phyloP scores from a whole-genome alignment of 2,329 filamentous ascomycete species.

The Parafenestella ontariensis region DNA sequence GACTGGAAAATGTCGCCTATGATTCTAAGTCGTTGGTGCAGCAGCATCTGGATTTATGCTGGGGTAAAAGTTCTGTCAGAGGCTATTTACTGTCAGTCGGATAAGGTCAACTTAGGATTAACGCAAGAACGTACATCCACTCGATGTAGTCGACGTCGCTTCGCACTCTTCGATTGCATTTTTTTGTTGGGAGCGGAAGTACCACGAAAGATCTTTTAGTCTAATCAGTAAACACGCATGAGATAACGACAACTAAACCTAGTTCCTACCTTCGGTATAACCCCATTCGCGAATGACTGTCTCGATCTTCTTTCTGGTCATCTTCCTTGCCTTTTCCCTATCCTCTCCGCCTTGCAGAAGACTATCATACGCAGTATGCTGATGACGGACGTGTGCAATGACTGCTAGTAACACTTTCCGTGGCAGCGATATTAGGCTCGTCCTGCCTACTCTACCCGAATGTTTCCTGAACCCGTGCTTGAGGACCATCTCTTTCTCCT shows the following conservation, averaged over 20 bases:
- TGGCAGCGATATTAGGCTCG: slow-evolving; percentile 47
- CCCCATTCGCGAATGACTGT: slow-evolving; percentile 35
- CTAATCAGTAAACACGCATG: neutral
- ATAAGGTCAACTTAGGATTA: neutral
- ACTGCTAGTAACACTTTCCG: slow-evolving; percentile 57
- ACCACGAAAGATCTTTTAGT: slow-evolving; percentile 6
- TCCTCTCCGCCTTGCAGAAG: slow-evolving; percentile 29
- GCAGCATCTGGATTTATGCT: neutral
- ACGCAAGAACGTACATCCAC: neutral
- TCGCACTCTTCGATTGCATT: neutral
- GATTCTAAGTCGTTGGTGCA: neutral
- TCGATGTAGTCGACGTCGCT: neutral
- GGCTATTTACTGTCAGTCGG: neutral
- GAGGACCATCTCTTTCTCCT: slow-evolving; percentile 46
- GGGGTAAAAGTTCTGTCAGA: neutral
- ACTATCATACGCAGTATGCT: slow-evolving; percentile 58
- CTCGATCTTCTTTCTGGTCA: slow-evolving; percentile 29
- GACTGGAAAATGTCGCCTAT: neutral
- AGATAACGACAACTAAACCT: slow-evolving; percentile 20
- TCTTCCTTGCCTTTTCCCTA: slow-evolving; percentile 33
- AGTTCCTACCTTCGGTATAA: slow-evolving; percentile 25
- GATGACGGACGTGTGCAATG: slow-evolving; percentile 58
- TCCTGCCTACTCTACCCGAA: slow-evolving; percentile 58
- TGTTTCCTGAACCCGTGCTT: slow-evolving; percentile 55
- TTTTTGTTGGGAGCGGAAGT: neutral